Conservation (phyloP, 169 alveolate genomes). For the Plasmodium chabaudi region DNA sequence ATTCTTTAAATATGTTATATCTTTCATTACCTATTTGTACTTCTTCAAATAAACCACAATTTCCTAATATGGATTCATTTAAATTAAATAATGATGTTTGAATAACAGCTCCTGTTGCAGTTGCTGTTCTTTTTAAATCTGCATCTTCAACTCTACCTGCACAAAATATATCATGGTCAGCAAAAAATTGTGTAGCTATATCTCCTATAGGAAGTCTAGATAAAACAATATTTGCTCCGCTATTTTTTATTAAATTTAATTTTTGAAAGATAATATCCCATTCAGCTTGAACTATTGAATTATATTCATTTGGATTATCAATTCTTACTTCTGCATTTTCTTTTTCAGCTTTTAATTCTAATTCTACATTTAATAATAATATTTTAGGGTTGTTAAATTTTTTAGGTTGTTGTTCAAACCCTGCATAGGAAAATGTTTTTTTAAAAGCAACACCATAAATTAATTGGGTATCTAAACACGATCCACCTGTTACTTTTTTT, state of each 20-base stretch:
- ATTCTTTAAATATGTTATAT: slow-evolving; percentile 95
- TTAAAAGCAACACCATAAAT: slow-evolving; percentile 98
- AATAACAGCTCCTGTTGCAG: slow-evolving; percentile 97
- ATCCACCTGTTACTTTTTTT: slow-evolving; percentile 98
- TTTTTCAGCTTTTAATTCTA: slow-evolving; percentile 98
- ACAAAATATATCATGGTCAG: slow-evolving; percentile 95
- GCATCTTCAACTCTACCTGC: slow-evolving; percentile 98
- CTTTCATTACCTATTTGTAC: slow-evolving; percentile 97
- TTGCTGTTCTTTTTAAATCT: slow-evolving; percentile 94
- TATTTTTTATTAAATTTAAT: slow-evolving; percentile 92
- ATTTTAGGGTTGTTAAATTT: slow-evolving; percentile 94
- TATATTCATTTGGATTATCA: slow-evolving; percentile 93
- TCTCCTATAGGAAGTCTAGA: slow-evolving; percentile 99
- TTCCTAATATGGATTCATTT: slow-evolving; percentile 93
- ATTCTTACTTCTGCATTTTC: slow-evolving; percentile 99
- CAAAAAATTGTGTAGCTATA: slow-evolving; percentile 99
- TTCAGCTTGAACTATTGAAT: slow-evolving; percentile 98
- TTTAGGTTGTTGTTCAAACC: slow-evolving; percentile 99
- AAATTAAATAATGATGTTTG: slow-evolving; percentile 96
- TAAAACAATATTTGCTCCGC: slow-evolving; percentile 96
- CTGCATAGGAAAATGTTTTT: slow-evolving; percentile 99
- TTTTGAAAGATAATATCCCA: slow-evolving; percentile 97
- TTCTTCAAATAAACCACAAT: slow-evolving; percentile 97
- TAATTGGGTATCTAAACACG: slow-evolving; percentile 92
- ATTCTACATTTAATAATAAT: slow-evolving; percentile 94